These are phyloP conservation scores for Lodderomyces margitis DNA, from an alignment of 1,139 yeast genomes.

Conservation along the genomic window DNA sequence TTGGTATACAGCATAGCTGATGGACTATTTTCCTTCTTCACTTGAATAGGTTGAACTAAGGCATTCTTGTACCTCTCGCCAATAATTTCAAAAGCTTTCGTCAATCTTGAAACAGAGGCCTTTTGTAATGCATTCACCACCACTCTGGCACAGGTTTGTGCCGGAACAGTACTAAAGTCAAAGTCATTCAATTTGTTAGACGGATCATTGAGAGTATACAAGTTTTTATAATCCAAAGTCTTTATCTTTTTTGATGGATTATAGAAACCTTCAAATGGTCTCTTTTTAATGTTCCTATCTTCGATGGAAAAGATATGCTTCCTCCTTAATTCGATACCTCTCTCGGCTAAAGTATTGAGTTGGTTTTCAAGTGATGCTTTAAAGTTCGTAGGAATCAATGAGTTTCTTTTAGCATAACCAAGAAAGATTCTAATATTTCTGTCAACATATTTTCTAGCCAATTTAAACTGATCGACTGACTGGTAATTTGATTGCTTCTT, in stretches of 20 bases:
- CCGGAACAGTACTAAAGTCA: constrained; percentile 64
- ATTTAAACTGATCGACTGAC: constrained; percentile 41
- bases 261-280: constrained; percentile 39
- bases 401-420: constrained; percentile 34
- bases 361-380: constrained; percentile 31
- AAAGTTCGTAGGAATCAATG: constrained; percentile 37
- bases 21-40: constrained; percentile 1
- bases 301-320: constrained; percentile 34
- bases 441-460: constrained; percentile 42
- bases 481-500: constrained; percentile 47
- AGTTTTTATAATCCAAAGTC: constrained; percentile 34
- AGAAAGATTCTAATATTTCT: constrained; percentile 38
- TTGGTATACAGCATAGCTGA: constrained; percentile 1
- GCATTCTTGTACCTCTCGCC: constrained; percentile 54
- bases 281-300: constrained; percentile 34
- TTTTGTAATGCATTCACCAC: constrained; percentile 61
- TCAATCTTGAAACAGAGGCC: constrained; percentile 52
- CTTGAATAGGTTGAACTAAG: not conserved
- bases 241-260: constrained; percentile 31
- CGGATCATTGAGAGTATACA: constrained; percentile 64
- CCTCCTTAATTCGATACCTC: constrained; percentile 44
- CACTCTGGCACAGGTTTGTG: constrained; percentile 61
- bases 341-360: constrained; percentile 27
- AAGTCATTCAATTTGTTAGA: constrained; percentile 59
- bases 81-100: constrained; percentile 68